phyloP scores from a whole-genome alignment of 805 yeast genomes.

The Metschnikowia kunwiensis region DNA sequence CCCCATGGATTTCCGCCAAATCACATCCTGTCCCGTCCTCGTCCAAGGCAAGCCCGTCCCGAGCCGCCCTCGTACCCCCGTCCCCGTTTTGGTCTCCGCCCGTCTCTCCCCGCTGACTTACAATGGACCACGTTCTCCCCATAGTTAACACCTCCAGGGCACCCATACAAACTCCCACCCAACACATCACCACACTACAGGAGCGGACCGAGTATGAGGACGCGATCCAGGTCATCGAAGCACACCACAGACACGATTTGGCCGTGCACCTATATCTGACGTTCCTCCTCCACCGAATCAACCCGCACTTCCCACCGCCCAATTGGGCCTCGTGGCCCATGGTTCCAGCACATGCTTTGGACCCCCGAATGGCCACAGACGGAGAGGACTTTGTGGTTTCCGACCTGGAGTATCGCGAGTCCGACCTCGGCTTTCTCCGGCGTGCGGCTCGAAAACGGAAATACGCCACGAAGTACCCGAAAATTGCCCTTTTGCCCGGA shows the following conservation, averaged over 20 bases:
- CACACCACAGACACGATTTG: constrained; percentile 51
- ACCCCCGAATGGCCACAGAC: constrained; percentile 11
- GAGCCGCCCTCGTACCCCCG: no score
- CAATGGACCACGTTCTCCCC: no score
- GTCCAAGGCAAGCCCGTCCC: no score
- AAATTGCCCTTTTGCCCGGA: constrained; percentile 2
- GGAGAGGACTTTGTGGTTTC: constrained; percentile 11
- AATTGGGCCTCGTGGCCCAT: constrained; percentile 66
- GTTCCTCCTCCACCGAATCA: constrained; percentile 40
- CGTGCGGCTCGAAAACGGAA: background rate
- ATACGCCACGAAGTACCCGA: background rate
- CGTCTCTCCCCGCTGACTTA: no score
- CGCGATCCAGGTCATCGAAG: constrained; percentile 39
- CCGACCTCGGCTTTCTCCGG: background rate
- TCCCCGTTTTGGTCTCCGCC: no score
- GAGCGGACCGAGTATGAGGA: constrained; percentile 3
- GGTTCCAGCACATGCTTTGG: constrained; percentile 2
- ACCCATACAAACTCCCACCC: no score
- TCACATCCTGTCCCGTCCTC: no score
- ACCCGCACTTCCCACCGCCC: constrained; percentile 33
- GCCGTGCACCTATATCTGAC: constrained; percentile 64
- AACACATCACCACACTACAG: no score
- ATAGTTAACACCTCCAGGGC: no score
- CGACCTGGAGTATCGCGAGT: constrained; percentile 1
- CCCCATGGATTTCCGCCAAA: no score